These are phyloP conservation scores for Teratosphaeria nubilosa DNA, from an alignment of 2,329 filamentous ascomycete species.

Conservation along the genomic window DNA sequence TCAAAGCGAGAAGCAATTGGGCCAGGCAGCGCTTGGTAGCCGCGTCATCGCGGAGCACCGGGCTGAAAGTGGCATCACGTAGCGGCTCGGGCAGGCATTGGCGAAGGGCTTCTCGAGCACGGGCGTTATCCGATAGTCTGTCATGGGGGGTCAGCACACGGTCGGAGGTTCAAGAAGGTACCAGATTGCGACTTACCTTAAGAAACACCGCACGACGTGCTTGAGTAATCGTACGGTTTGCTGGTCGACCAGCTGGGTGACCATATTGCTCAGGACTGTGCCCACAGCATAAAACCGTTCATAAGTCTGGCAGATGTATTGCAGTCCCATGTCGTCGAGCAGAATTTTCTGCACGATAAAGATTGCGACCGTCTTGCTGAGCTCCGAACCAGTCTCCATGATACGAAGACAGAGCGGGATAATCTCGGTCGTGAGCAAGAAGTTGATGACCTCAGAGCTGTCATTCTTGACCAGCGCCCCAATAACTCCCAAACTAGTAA, in stretches of 20 bases:
- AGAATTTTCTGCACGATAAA: conserved; percentile 99
- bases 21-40: conserved; percentile 95
- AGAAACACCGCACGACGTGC: conserved; percentile 94
- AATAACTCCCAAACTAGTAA: conserved; percentile 93
- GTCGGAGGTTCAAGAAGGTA: conserved; percentile 1
- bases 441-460: conserved; percentile 97
- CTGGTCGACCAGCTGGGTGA: conserved; percentile 91
- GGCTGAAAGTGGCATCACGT: conserved; percentile 94
- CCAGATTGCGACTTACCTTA: conserved; percentile 53
- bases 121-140: conserved; percentile 89
- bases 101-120: conserved; percentile 84
- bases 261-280: conserved; percentile 97
- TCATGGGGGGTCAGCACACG: conserved; percentile 6
- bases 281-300: conserved; percentile 97
- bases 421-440: conserved; percentile 94
- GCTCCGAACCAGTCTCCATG: conserved; percentile 97
- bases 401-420: conserved; percentile 95
- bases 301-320: conserved; percentile 98
- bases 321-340: conserved; percentile 88
- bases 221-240: conserved; percentile 93
- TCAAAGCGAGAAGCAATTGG: conserved; percentile 93
- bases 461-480: conserved; percentile 98
- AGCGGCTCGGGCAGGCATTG: conserved; percentile 97
- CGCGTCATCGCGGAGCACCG: conserved; percentile 89
- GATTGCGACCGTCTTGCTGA: conserved; percentile 97